These are phyloP conservation scores for Arabidopsis lyrata DNA, from an alignment of 441 rosid genomes.

Conservation along the genomic window DNA sequence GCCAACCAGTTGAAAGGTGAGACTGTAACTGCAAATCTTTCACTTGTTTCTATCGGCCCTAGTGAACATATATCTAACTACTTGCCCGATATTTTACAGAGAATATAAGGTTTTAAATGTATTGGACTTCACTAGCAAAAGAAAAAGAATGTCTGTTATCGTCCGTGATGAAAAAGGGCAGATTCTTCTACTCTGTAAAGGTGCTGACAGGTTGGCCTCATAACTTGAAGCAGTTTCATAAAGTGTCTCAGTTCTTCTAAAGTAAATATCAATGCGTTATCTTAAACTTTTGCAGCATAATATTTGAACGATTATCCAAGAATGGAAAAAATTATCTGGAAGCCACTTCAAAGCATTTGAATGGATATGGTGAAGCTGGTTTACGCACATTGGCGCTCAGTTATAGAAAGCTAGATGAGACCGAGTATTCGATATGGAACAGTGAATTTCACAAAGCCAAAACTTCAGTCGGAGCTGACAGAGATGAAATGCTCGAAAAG, in stretches of 20 bases:
- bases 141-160: conserved; percentile 91
- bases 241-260: conserved; percentile 24
- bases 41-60: conserved; percentile 6
- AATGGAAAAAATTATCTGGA: conserved; percentile 57
- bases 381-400: conserved; percentile 78
- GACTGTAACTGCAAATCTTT: conserved; percentile 3
- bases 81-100: conserved; percentile 48
- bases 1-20: conserved; percentile 63
- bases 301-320: conserved; percentile 67
- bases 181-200: conserved; percentile 81
- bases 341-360: conserved; percentile 59
- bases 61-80: conserved; percentile 30
- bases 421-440: conserved; percentile 65
- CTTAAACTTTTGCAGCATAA: conserved; percentile 58
- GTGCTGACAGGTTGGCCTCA: conserved; percentile 78
- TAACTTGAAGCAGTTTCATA: conserved; percentile 23
- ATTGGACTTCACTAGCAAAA: conserved; percentile 75
- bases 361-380: conserved; percentile 70
- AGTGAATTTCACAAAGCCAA: conserved; percentile 60
- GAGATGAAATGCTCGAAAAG: conserved; percentile 70
- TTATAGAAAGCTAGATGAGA: conserved; percentile 53
- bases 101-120: conserved; percentile 76
- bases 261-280: conserved; percentile 27
- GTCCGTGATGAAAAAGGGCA: conserved; percentile 69
- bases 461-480: conserved; percentile 64